Percentiles rank a stretch among this genome's conserved stretches.
phyloP scores from a whole-genome alignment of 352 stramenopile species.

The Globisporangium alternatum region DNA sequence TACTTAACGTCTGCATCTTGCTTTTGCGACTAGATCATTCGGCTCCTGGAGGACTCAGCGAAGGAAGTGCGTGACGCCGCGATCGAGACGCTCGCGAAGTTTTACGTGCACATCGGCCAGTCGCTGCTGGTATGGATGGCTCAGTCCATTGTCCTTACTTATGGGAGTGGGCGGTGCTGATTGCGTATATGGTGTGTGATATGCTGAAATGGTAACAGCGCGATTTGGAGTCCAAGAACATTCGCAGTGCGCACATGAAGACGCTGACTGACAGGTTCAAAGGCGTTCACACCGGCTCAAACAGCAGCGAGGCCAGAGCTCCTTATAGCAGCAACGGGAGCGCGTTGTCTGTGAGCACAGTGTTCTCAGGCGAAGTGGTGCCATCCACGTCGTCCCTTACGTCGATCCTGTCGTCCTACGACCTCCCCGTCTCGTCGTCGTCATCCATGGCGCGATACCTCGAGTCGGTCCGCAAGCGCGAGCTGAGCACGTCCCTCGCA shows the following conservation, averaged over 20 bases:
- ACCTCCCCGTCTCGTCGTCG: constrained; percentile 36
- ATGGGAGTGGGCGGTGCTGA: not conserved
- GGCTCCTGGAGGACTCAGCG: constrained; percentile 71
- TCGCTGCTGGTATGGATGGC: constrained; percentile 52
- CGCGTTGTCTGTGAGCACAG: not conserved
- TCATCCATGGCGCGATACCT: constrained; percentile 60
- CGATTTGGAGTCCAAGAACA: constrained; percentile 71
- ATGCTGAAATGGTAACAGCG: constrained; percentile 27
- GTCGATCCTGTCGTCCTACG: constrained; percentile 49
- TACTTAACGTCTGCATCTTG: not conserved
- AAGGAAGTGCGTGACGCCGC: constrained; percentile 83
- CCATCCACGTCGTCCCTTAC: constrained; percentile 22
- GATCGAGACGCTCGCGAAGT: constrained; percentile 62
- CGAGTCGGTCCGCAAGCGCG: constrained; percentile 41
- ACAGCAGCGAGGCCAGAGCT: not conserved
- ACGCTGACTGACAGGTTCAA: constrained; percentile 59
- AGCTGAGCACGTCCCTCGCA: constrained; percentile 24
- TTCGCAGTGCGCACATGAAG: constrained; percentile 75
- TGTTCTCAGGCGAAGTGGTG: not conserved
- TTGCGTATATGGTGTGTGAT: not conserved
- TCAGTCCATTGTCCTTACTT: not conserved
- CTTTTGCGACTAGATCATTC: constrained; percentile 37
- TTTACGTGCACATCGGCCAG: constrained; percentile 67
- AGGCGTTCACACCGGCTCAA: constrained; percentile 7
- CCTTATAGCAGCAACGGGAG: not conserved